Evolutionary conservation across 1,284 basidiomycete species (phyloP), one percentile per base, ranked within the genome.

Genomic region (Ceratobasidium sp.): DNA sequence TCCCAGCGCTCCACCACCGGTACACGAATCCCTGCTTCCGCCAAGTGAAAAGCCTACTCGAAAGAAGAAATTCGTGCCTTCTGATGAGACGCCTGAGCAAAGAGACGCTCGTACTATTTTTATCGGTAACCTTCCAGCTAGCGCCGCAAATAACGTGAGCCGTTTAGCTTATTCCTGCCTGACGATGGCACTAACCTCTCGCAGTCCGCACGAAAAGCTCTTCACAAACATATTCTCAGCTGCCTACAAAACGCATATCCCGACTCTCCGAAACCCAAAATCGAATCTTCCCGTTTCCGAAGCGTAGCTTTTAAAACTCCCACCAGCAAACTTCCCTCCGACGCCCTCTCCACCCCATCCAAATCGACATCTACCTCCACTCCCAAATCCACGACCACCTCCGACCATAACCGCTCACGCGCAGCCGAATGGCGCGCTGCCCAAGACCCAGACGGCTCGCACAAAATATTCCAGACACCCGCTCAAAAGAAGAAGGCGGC

Each of bases 401-500:
- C 84, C 77, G 45, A 83, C 82, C 27, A 83, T 83, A 59, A 78
- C 82, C 51, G 76, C 82, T 7, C 85, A 86, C 67, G 75, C 24
- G 62, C 75, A 3, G 81, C 83, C 69, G 82, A 84, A 85, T 44
- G 84, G 86, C 31, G 84, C 83, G 24, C 78, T 79, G 11, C 79
- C 79, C 47, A 80, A 81, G 53, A 79, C 83, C 19, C 86, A 87
- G 77, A 83, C 82, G 91, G 0, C 77, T 81, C 29, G 81, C 76
- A n/a, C 78, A 82, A 67, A 82, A 82, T 71, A 77, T 95, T 89
- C 81, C 87, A 98, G 69, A 94, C 90, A 22, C 87, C 94, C 0
- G 88, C 88, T 74, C 94, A 98, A 82, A 99, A 98, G 86, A 94
- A 97, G 83, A 94, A 93, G 79, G 91, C 99, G 50, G 95, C 96